Evolutionary conservation across 2,329 filamentous ascomycete genomes (phyloP).

Genomic region (Ceratocystis destructans): DNA sequence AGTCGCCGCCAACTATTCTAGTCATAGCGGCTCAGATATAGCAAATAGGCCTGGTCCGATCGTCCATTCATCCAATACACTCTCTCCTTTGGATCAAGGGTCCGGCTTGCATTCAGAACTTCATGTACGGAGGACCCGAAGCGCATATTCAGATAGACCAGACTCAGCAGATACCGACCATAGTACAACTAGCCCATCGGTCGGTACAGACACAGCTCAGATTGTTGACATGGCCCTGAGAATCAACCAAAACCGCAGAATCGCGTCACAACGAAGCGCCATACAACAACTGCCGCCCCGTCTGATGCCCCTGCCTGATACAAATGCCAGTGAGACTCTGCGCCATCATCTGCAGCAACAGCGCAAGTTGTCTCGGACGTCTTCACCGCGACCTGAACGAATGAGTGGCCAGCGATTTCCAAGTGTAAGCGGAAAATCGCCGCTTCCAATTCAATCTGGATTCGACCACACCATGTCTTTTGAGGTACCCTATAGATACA

Average conservation of each 20-base stretch:
- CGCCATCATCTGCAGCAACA: slow-evolving; percentile 60
- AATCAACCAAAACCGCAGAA: slow-evolving; percentile 65
- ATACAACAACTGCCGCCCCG: slow-evolving; percentile 38
- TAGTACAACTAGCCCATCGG: neutral
- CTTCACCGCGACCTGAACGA: slow-evolving; percentile 43
- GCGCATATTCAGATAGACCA: slow-evolving; percentile 18
- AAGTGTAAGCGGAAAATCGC: slow-evolving; percentile 29
- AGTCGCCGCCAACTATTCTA: neutral
- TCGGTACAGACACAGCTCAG: slow-evolving; percentile 54
- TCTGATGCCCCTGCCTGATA: slow-evolving; percentile 40
- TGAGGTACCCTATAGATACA: slow-evolving; percentile 38
- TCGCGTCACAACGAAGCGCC: slow-evolving; percentile 44
- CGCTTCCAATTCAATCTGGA: slow-evolving; percentile 22
- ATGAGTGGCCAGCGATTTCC: slow-evolving; percentile 28
- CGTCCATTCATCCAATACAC: neutral
- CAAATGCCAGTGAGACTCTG: slow-evolving; percentile 43
- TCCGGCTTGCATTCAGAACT: neutral
- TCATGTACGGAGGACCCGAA: slow-evolving; percentile 7
- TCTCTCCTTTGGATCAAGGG: neutral
- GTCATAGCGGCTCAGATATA: neutral
- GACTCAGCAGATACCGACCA: slow-evolving; percentile 22
- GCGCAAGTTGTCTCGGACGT: slow-evolving; percentile 45
- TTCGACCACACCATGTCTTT: slow-evolving; percentile 23
- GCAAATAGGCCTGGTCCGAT: neutral
- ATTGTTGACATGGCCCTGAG: slow-evolving; percentile 89